These are phyloP conservation scores for Colletotrichum theobromicola DNA, from an alignment of 2,329 filamentous ascomycete species.

Conservation along the genomic window DNA sequence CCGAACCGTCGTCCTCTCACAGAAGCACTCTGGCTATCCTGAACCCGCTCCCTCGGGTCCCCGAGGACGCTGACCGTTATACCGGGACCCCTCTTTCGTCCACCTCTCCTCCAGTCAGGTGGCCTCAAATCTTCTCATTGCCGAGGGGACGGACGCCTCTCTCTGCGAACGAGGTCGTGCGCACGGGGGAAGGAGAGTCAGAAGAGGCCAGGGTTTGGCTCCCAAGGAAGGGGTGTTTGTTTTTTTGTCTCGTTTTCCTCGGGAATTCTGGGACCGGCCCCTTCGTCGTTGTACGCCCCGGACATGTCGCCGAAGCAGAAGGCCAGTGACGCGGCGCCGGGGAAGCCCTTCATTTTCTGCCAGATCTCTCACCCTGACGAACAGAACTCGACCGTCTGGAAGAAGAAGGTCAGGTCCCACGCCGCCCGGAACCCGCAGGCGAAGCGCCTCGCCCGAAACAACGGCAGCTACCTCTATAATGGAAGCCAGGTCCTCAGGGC, in stretches of 20 bases:
- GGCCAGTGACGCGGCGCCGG: not conserved
- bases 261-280: not conserved
- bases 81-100: not conserved
- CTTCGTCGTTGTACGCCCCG: not conserved
- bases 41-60: not conserved
- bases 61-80: not conserved
- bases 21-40: not conserved
- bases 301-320: not conserved
- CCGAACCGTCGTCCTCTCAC: not conserved
- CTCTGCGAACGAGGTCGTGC: not conserved
- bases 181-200: not conserved
- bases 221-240: not conserved
- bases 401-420: conserved; percentile 24
- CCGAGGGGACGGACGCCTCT: not conserved
- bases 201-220: not conserved
- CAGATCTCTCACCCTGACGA: conserved; percentile 22
- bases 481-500: not conserved
- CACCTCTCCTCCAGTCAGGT: not conserved
- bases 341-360: conserved; percentile 22
- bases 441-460: not conserved
- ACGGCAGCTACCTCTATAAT: not conserved
- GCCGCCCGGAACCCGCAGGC: conserved; percentile 22
- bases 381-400: not conserved
- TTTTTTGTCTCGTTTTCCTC: not conserved
- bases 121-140: not conserved